Evolutionary conservation across 331 rosid genomes (phyloP).

Genomic region (Cydonia oblonga): DNA sequence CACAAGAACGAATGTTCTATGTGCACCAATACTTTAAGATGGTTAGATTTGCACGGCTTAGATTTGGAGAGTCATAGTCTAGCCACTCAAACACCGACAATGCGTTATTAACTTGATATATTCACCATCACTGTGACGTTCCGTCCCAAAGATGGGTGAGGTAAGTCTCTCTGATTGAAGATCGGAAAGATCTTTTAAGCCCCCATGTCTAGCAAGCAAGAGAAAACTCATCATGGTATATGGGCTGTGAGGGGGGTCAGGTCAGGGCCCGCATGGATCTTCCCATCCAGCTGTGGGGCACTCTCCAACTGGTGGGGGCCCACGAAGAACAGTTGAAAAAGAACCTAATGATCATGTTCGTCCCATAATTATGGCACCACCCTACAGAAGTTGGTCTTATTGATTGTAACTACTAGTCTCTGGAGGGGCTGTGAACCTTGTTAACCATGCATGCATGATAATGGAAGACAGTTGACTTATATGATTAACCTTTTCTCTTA

Average conservation of each 20-base stretch:
- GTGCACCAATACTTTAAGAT: too few relatives aligned
- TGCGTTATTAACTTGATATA: too few relatives aligned
- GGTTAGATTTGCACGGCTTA: too few relatives aligned
- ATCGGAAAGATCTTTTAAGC: not conserved
- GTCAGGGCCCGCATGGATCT: constrained; percentile 39
- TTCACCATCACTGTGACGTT: not conserved
- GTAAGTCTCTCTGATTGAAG: not conserved
- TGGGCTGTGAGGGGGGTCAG: constrained; percentile 8
- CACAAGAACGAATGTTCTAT: too few relatives aligned
- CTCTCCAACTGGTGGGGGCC: constrained; percentile 15
- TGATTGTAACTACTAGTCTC: not conserved
- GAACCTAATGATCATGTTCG: constrained; percentile 36
- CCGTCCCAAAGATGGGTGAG: too few relatives aligned
- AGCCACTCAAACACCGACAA: too few relatives aligned
- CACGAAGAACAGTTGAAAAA: constrained; percentile 5
- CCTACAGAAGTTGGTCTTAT: constrained; percentile 13
- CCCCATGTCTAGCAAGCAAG: not conserved
- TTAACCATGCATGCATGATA: constrained; percentile 10
- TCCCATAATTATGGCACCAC: constrained; percentile 25
- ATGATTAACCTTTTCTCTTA: not conserved
- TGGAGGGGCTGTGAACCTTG: not conserved
- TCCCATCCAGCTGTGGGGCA: constrained; percentile 38
- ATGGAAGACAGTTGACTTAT: constrained; percentile 25
- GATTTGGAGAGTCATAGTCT: too few relatives aligned
- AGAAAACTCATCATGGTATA: not conserved